phyloP scores from a whole-genome alignment of 2,329 filamentous ascomycete species.

The Pseudopyrenochaeta lycopersici region DNA sequence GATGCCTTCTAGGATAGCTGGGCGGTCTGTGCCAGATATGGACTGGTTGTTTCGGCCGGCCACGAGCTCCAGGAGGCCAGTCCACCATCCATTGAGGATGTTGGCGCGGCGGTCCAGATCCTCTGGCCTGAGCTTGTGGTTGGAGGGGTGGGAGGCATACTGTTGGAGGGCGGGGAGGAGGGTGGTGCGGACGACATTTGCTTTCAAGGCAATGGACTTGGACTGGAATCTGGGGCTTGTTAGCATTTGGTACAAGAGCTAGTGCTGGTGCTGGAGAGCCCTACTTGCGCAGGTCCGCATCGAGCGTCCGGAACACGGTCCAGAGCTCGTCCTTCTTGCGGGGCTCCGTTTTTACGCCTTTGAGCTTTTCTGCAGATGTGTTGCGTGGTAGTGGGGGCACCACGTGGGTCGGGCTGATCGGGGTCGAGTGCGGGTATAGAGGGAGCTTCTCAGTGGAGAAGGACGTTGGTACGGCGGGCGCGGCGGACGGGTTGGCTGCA shows the following conservation, averaged over 20 bases:
- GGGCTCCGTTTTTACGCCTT: constrained; percentile 47
- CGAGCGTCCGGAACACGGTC: constrained; percentile 72
- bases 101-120: constrained; percentile 82
- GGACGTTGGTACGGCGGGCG: constrained; percentile 57
- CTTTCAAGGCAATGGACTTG: constrained; percentile 77
- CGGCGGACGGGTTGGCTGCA: constrained; percentile 38
- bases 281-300: constrained; percentile 73
- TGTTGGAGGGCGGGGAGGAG: constrained; percentile 81
- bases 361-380: constrained; percentile 52
- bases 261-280: constrained; percentile 19
- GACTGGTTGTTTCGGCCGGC: constrained; percentile 78
- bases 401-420: constrained; percentile 41
- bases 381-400: constrained; percentile 55
- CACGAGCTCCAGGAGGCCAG: constrained; percentile 79
- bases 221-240: constrained; percentile 66
- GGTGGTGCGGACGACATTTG: constrained; percentile 74
- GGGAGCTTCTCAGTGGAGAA: constrained; percentile 60
- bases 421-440: constrained; percentile 42
- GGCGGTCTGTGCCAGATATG: constrained; percentile 84
- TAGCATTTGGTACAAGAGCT: constrained; percentile 7
- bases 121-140: constrained; percentile 73
- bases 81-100: constrained; percentile 93
- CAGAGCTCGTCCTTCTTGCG: constrained; percentile 75
- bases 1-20: constrained; percentile 79
- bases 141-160: constrained; percentile 74